These are phyloP conservation scores for Paracoccidioides brasiliensis DNA, from an alignment of 2,329 filamentous ascomycete genomes.

Conservation along the genomic window DNA sequence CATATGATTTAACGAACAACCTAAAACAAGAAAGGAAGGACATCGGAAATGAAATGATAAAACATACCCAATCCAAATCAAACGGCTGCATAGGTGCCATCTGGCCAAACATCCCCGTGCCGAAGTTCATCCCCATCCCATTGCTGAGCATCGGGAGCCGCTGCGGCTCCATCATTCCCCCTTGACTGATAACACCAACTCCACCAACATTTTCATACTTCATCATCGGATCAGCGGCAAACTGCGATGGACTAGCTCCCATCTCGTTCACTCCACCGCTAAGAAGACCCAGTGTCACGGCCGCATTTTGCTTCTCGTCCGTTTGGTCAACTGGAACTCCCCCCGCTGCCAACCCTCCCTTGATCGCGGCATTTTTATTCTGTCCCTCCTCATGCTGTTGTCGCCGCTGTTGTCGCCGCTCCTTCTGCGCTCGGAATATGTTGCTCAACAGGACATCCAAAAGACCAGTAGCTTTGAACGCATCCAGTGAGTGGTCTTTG, in stretches of 20 bases:
- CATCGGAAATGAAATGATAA: slow-evolving; percentile 1
- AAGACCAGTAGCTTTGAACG: slow-evolving; percentile 70
- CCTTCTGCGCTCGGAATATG: slow-evolving; percentile 30
- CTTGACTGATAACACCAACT: slow-evolving; percentile 1
- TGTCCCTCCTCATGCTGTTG: not conserved
- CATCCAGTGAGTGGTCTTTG: slow-evolving; percentile 69
- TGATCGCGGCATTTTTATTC: slow-evolving; percentile 17
- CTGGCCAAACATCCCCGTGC: slow-evolving; percentile 44
- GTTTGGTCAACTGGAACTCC: slow-evolving; percentile 26
- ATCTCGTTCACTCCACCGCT: slow-evolving; percentile 48
- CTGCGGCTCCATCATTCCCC: slow-evolving; percentile 16
- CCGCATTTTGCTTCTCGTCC: slow-evolving; percentile 50
- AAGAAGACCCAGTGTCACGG: slow-evolving; percentile 58
- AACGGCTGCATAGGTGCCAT: slow-evolving; percentile 42
- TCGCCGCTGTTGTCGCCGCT: not conserved
- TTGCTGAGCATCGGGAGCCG: slow-evolving; percentile 31
- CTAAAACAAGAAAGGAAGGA: not conserved
- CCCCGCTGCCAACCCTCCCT: not conserved
- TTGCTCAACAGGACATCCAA: slow-evolving; percentile 78
- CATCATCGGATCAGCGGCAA: slow-evolving; percentile 20
- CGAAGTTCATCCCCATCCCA: slow-evolving; percentile 19
- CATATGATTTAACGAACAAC: no score
- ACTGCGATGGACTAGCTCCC: slow-evolving; percentile 20
- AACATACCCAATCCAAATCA: slow-evolving; percentile 51
- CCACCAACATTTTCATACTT: slow-evolving; percentile 8